Evolutionary conservation across 495 filamentous ascomycete genomes (phyloP).

Genomic region (Hypoxylon rickii): DNA sequence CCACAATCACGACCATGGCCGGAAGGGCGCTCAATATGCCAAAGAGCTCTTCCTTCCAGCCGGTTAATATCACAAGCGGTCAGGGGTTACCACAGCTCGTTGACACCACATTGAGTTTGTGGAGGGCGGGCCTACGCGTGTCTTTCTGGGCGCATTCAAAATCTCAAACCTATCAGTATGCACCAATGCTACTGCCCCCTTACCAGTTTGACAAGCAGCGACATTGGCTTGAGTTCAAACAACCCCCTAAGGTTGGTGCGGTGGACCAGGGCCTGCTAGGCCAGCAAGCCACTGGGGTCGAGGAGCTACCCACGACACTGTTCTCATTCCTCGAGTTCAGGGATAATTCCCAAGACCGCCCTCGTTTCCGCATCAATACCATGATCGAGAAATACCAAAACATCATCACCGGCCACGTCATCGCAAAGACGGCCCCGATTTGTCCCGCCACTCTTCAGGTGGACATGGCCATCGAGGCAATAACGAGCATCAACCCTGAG

Average conservation of each 20-base stretch:
- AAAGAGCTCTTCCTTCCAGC: conserved; percentile 42
- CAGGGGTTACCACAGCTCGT: conserved; percentile 40
- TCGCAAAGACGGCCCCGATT: conserved; percentile 50
- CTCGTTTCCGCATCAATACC: conserved; percentile 55
- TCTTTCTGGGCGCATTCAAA: conserved; percentile 56
- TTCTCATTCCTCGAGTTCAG: conserved; percentile 49
- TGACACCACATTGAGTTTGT: conserved; percentile 50
- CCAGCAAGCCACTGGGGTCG: background rate
- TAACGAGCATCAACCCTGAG: conserved; percentile 44
- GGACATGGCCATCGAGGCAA: conserved; percentile 51
- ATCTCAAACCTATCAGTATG: conserved; percentile 41
- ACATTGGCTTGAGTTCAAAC: conserved; percentile 42
- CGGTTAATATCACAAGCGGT: conserved; percentile 45
- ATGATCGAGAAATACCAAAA: conserved; percentile 39
- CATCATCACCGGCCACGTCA: conserved; percentile 48
- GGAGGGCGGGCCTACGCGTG: conserved; percentile 48
- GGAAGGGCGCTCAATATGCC: conserved; percentile 30
- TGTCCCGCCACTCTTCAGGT: conserved; percentile 53
- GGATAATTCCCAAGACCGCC: conserved; percentile 33
- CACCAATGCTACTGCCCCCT: conserved; percentile 41
- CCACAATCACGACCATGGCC: conserved; percentile 53
- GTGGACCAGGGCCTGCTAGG: background rate
- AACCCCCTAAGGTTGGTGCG: conserved; percentile 9
- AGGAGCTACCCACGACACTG: conserved; percentile 15
- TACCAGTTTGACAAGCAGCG: conserved; percentile 49